phyloP scores from a whole-genome alignment of 768 basidiomycete species.

The Psilocybe subaeruginosa region DNA sequence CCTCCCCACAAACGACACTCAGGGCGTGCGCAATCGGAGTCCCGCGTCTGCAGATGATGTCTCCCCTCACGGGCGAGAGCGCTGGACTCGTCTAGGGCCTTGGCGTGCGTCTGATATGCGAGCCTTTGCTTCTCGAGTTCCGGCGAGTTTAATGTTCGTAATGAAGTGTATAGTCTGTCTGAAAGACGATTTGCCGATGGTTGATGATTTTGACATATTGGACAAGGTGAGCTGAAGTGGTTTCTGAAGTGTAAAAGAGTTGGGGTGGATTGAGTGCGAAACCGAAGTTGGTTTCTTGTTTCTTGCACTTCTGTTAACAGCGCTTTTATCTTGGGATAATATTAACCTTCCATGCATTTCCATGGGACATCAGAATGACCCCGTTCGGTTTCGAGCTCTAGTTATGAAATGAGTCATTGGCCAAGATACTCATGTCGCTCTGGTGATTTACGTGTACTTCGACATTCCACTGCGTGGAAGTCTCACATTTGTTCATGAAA shows the following conservation, averaged over 20 bases:
- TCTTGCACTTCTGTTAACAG: background rate
- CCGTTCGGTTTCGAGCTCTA: background rate
- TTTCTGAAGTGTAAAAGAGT: too few species aligned
- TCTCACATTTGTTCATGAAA: background rate
- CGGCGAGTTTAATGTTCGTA: conserved; percentile 46
- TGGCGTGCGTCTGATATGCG: conserved; percentile 37
- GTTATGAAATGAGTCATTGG: background rate
- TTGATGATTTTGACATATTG: background rate
- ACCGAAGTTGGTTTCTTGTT: background rate
- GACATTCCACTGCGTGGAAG: background rate
- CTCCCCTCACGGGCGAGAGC: conserved; percentile 28
- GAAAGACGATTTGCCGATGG: conserved; percentile 28
- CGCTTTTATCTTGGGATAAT: background rate
- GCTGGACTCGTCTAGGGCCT: conserved; percentile 32
- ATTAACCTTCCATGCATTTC: background rate
- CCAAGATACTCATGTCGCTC: too few species aligned
- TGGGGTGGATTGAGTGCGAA: too few species aligned
- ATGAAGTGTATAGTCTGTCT: conserved; percentile 46
- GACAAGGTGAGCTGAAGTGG: background rate
- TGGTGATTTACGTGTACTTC: background rate
- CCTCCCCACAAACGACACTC: conserved; percentile 44
- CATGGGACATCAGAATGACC: background rate
- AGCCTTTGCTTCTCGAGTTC: conserved; percentile 42
- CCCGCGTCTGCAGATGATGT: conserved; percentile 38
- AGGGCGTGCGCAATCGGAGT: conserved; percentile 46